These are phyloP conservation scores for Aspergillus nidulans DNA, from an alignment of 495 filamentous ascomycete species.

Conservation along the genomic window DNA sequence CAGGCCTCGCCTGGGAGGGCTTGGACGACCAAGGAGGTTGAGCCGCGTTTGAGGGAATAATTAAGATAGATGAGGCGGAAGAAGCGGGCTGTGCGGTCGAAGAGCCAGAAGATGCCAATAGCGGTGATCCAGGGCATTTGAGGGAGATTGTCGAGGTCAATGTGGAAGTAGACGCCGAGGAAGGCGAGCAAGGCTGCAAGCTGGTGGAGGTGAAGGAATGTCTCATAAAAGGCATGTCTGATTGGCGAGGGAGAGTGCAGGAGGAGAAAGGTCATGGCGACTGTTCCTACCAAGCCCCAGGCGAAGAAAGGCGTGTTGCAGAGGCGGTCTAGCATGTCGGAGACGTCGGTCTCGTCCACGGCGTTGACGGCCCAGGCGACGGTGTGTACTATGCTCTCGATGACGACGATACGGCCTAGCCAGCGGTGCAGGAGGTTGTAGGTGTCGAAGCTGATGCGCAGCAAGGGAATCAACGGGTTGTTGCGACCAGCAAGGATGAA, in stretches of 20 bases:
- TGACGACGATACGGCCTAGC: constrained; percentile 81
- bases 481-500: constrained; percentile 87
- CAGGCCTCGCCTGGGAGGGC: constrained; percentile 53
- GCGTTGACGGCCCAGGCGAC: constrained; percentile 61
- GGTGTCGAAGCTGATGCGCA: constrained; percentile 91
- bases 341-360: constrained; percentile 37
- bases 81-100: constrained; percentile 58
- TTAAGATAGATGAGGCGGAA: constrained; percentile 58
- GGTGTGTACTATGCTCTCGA: constrained; percentile 74
- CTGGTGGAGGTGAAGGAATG: constrained; percentile 77
- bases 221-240: constrained; percentile 87
- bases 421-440: constrained; percentile 94
- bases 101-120: constrained; percentile 59
- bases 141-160: constrained; percentile 55
- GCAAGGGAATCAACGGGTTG: constrained; percentile 79
- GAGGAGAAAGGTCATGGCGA: constrained; percentile 57
- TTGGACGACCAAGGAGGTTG: constrained; percentile 42
- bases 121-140: constrained; percentile 58
- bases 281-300: constrained; percentile 48
- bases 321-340: constrained; percentile 53
- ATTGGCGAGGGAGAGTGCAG: constrained; percentile 72
- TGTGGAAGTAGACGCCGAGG: constrained; percentile 65
- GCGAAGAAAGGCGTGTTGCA: constrained; percentile 56
- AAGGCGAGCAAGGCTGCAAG: constrained; percentile 58
- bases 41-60: constrained; percentile 32